These are phyloP conservation scores for Excoecaria cochinchinensis DNA, from an alignment of 345 rosid species.

Conservation along the genomic window DNA sequence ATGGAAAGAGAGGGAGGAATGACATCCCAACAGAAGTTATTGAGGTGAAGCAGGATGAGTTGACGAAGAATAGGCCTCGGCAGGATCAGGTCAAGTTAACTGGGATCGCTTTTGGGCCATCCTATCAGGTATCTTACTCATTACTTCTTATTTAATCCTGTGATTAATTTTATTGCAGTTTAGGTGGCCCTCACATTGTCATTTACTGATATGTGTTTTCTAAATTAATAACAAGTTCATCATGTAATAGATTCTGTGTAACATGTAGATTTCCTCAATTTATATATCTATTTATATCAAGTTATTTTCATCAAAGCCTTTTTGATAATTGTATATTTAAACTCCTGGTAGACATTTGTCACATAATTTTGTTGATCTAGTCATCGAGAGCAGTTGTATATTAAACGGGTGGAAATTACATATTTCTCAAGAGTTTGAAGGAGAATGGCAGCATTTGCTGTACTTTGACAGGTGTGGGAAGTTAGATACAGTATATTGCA, in stretches of 20 bases:
- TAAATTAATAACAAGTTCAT: not conserved
- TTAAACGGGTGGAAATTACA: not conserved
- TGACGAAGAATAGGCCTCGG: slow-evolving; percentile 90
- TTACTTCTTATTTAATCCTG: not conserved
- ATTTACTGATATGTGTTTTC: not conserved
- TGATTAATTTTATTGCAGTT: not conserved
- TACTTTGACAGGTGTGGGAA: not conserved
- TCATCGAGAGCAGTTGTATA: not conserved
- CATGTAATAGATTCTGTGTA: not conserved
- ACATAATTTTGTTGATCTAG: not conserved
- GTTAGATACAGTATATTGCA: not conserved
- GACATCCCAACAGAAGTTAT: slow-evolving; percentile 64
- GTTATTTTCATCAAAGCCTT: not conserved
- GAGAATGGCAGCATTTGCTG: not conserved
- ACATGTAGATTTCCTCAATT: not conserved
- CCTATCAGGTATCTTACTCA: slow-evolving; percentile 61
- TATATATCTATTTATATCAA: not conserved
- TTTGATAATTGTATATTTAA: not conserved
- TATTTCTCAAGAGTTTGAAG: not conserved
- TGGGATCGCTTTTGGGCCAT: slow-evolving; percentile 92
- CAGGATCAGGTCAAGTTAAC: slow-evolving; percentile 82
- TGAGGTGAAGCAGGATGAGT: slow-evolving; percentile 95
- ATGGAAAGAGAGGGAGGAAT: slow-evolving; percentile 75
- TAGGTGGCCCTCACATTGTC: not conserved
- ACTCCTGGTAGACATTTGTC: not conserved